These are phyloP conservation scores for Debaryomyces castellii DNA, from an alignment of 805 yeast species.

Conservation along the genomic window DNA sequence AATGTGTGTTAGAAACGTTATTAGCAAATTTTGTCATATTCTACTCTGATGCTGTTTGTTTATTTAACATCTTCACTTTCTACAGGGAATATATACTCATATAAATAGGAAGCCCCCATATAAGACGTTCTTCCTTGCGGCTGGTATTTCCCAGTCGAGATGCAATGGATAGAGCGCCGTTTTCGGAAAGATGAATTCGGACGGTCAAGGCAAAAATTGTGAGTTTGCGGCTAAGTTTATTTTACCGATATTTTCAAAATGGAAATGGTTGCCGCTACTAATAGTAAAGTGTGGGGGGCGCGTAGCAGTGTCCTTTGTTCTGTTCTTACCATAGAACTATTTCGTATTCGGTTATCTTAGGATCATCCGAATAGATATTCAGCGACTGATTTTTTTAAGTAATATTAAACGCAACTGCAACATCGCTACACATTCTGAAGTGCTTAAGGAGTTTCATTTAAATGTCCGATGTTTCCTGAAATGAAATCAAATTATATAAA, in stretches of 20 bases:
- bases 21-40: background rate
- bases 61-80: too few relatives aligned
- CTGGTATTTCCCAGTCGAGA: background rate
- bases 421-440: background rate
- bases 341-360: background rate
- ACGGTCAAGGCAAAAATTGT: too few relatives aligned
- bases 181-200: too few relatives aligned
- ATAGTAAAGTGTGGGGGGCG: background rate
- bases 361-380: too few relatives aligned
- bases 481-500: background rate
- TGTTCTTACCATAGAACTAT: background rate
- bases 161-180: too few relatives aligned
- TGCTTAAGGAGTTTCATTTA: background rate
- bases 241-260: background rate
- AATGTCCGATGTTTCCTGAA: background rate
- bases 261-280: background rate
- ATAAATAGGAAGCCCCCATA: background rate
- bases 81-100: too few relatives aligned
- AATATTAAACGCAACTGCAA: background rate
- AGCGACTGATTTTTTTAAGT: background rate
- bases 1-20: slow-evolving; percentile 3
- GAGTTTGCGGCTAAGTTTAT: background rate
- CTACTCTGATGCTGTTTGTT: too few relatives aligned
- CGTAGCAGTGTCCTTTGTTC: background rate
- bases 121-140: background rate